Percentiles rank a stretch among this genome's conserved stretches.
phyloP scores from a whole-genome alignment of 495 filamentous ascomycete species.

The Extremus antarcticus region DNA sequence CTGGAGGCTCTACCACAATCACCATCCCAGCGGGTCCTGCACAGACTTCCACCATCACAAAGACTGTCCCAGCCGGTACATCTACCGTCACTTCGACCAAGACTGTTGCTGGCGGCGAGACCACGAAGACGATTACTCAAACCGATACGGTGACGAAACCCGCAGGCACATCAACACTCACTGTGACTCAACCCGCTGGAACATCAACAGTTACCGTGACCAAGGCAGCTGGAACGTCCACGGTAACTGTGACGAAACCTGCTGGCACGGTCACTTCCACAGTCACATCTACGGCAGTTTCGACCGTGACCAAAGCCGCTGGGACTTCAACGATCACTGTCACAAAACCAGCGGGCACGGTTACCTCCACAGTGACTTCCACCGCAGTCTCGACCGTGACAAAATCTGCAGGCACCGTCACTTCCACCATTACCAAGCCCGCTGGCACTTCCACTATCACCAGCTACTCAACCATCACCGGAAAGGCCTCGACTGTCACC shows the following conservation, averaged over 20 bases:
- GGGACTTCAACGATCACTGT: background rate
- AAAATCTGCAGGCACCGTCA: background rate
- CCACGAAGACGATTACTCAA: no score
- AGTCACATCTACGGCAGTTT: background rate
- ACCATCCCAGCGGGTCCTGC: no score
- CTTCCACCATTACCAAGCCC: background rate
- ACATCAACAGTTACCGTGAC: background rate
- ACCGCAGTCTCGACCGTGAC: background rate
- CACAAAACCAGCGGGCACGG: background rate
- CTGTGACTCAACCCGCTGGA: background rate
- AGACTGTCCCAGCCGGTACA: no score
- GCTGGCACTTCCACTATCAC: background rate
- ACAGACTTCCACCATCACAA: no score
- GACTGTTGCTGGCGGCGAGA: no score
- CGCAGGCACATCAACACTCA: no score
- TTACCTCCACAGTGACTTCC: background rate
- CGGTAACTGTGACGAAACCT: background rate
- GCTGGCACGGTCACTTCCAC: background rate
- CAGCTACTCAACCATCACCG: background rate
- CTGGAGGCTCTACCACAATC: no score
- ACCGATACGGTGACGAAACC: no score
- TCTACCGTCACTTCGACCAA: no score
- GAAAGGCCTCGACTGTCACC: background rate
- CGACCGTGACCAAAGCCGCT: background rate
- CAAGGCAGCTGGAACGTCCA: background rate